Evolutionary conservation across 163 green algal species (phyloP).

Genomic region (Coccomyxa subellipsoidea): DNA sequence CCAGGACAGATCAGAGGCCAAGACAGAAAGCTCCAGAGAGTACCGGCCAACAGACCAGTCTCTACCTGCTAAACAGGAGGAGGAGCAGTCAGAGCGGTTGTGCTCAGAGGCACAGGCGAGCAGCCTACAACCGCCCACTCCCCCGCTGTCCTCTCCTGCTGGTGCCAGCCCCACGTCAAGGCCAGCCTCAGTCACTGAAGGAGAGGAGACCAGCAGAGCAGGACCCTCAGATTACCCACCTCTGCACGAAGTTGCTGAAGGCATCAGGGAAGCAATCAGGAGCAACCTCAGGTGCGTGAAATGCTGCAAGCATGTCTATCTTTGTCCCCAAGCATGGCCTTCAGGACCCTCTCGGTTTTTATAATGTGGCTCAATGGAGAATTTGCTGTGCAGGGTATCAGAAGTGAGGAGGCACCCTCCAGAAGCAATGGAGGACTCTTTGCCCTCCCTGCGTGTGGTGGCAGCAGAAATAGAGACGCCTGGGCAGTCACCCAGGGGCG

Average conservation of each 20-base stretch:
- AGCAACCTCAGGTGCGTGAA: background rate
- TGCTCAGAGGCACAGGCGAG: background rate
- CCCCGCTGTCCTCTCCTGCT: background rate
- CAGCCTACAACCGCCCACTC: background rate
- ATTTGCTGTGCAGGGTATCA: background rate
- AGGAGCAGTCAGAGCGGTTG: background rate
- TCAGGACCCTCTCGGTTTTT: background rate
- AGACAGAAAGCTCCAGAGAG: background rate
- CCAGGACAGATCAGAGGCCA: background rate
- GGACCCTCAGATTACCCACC: background rate
- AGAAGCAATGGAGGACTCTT: background rate
- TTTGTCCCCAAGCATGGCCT: background rate
- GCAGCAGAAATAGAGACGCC: constrained; percentile 10
- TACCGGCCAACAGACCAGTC: background rate
- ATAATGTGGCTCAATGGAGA: background rate
- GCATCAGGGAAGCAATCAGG: background rate
- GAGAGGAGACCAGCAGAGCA: background rate
- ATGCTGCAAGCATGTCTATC: background rate
- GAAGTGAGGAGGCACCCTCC: background rate
- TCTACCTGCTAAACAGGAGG: background rate
- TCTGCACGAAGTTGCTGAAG: background rate
- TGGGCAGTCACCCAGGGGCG: background rate
- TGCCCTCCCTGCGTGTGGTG: background rate
- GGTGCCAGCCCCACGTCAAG: background rate
- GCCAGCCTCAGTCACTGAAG: background rate